Evolutionary conservation across 75 land plant species (phyloP).

Genomic region (Selaginella tamariscina): DNA sequence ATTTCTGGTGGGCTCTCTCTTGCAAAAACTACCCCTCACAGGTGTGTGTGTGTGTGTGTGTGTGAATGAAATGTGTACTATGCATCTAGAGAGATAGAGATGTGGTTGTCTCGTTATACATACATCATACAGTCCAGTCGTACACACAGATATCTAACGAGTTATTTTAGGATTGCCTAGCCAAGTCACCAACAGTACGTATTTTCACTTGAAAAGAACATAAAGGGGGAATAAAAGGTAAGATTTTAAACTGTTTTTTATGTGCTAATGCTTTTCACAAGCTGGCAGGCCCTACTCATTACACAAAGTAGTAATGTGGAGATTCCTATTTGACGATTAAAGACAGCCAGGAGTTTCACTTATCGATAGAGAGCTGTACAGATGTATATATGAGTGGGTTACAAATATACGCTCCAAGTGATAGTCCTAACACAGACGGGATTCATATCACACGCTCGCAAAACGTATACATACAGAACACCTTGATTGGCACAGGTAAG

Average conservation of each 20-base stretch:
- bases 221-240: neutral
- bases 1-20: neutral
- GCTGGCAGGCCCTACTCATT: neutral
- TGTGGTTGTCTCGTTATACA: too few species aligned
- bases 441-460: constrained; percentile 1
- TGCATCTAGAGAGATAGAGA: too few species aligned
- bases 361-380: neutral
- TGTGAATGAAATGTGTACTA: neutral
- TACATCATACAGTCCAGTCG: too few species aligned
- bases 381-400: neutral
- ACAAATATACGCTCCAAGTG: neutral
- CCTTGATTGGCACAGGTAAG: constrained; percentile 6
- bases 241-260: neutral
- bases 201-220: neutral
- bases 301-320: neutral
- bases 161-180: neutral
- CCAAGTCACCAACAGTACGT: neutral
- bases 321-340: neutral
- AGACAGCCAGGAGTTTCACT: constrained; percentile 8
- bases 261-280: neutral
- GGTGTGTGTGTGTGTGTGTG: neutral
- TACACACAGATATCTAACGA: too few species aligned
- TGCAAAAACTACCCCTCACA: neutral
- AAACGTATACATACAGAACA: neutral
- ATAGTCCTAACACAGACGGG: constrained; percentile 8